phyloP scores from a whole-genome alignment of 2,329 filamentous ascomycete species.

The Scedosporium boydii region DNA sequence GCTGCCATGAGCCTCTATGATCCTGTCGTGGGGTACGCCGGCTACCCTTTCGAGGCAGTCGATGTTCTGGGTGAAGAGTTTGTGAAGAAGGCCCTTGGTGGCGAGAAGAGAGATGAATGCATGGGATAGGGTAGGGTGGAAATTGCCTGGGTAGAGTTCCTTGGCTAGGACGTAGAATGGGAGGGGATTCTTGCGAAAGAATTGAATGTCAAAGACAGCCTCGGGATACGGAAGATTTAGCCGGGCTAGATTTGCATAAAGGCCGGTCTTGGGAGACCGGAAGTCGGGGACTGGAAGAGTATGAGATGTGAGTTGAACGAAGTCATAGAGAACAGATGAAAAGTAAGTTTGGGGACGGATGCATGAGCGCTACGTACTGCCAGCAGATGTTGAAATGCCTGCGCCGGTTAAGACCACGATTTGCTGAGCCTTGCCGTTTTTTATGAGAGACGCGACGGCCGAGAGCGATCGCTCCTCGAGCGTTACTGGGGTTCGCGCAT shows the following conservation, averaged over 20 bases:
- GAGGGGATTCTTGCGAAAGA: slow-evolving; percentile 73
- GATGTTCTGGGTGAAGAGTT: slow-evolving; percentile 96
- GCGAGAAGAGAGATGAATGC: slow-evolving; percentile 78
- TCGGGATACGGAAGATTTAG: slow-evolving; percentile 83
- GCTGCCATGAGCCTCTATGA: slow-evolving; percentile 91
- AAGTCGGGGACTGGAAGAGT: slow-evolving; percentile 75
- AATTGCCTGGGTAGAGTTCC: slow-evolving; percentile 86
- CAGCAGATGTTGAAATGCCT: slow-evolving; percentile 70
- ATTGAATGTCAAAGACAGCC: slow-evolving; percentile 87
- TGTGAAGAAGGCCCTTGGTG: slow-evolving; percentile 66
- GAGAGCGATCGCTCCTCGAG: slow-evolving; percentile 61
- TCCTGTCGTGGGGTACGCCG: slow-evolving; percentile 69
- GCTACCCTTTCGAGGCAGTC: slow-evolving; percentile 87
- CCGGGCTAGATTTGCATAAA: slow-evolving; percentile 84
- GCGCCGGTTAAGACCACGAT: slow-evolving; percentile 89
- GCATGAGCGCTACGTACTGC: slow-evolving; percentile 34
- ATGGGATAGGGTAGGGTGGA: slow-evolving; percentile 81
- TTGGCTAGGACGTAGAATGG: slow-evolving; percentile 90
- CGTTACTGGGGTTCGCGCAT: slow-evolving; percentile 54
- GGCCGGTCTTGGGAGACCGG: slow-evolving; percentile 80
- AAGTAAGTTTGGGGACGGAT: neutral
- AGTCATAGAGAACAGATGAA: neutral
- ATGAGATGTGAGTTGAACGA: neutral
- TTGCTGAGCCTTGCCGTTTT: slow-evolving; percentile 51
- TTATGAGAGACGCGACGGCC: slow-evolving; percentile 73